Conservation (phyloP, 768 basidiomycete species). For the Mycena galopus region DNA sequence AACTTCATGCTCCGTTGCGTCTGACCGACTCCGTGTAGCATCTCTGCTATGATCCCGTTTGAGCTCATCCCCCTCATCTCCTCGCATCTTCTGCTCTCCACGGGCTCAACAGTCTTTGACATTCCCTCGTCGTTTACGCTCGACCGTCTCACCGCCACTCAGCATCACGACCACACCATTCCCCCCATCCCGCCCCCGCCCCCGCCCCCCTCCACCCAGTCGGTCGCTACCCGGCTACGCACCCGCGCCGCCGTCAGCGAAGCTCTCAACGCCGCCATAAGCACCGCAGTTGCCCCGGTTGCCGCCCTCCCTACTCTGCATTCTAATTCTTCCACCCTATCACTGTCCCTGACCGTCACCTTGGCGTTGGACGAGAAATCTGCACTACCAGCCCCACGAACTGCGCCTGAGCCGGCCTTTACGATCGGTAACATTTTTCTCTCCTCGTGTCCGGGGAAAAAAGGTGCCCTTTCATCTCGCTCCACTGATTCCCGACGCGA, state of each 20-base stretch:
- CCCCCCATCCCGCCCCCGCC: slow-evolving; percentile 39
- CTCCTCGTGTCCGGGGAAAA: slow-evolving; percentile 96
- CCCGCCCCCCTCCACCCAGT: slow-evolving; percentile 31
- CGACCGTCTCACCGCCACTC: slow-evolving; percentile 50
- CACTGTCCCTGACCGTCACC: slow-evolving; percentile 27
- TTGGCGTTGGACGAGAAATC: slow-evolving; percentile 30
- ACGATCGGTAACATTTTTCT: slow-evolving; percentile 87
- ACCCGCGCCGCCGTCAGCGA: slow-evolving; percentile 46
- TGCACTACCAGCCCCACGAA: slow-evolving; percentile 15
- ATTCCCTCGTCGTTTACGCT: slow-evolving; percentile 59
- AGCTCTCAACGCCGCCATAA: slow-evolving; percentile 56
- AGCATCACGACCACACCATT: slow-evolving; percentile 33
- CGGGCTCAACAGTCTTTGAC: slow-evolving; percentile 60
- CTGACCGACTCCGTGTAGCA: slow-evolving; percentile 51
- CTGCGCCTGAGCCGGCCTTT: slow-evolving; percentile 39
- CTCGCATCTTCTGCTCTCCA: slow-evolving; percentile 54
- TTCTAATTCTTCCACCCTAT: slow-evolving; percentile 22
- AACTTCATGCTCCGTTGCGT: slow-evolving; percentile 29
- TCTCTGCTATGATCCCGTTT: slow-evolving; percentile 73
- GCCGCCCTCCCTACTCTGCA: slow-evolving; percentile 19
- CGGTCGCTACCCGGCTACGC: slow-evolving; percentile 34
- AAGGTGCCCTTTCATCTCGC: slow-evolving; percentile 61
- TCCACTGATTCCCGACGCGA: slow-evolving; percentile 13
- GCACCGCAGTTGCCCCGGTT: slow-evolving; percentile 42
- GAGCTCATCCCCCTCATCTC: slow-evolving; percentile 69